phyloP scores from a whole-genome alignment of 2,329 filamentous ascomycete species.

The Scedosporium apiospermum region DNA sequence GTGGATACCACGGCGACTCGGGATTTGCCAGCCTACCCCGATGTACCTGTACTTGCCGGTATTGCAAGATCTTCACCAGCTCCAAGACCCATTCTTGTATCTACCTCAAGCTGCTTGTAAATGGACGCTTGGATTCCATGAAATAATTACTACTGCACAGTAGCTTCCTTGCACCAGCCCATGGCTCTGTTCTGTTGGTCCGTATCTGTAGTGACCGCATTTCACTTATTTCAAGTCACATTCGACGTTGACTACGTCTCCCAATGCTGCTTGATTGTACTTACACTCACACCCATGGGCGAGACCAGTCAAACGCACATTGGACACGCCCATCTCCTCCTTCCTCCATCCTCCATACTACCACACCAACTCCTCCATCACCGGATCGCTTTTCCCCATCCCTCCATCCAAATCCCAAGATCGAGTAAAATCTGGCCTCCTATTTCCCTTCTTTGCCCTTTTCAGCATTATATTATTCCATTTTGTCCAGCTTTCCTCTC shows the following conservation, averaged over 20 bases:
- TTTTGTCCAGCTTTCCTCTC: neutral
- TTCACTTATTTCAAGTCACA: neutral
- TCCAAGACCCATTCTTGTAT: neutral
- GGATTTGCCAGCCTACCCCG: neutral
- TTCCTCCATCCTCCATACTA: neutral
- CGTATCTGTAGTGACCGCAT: neutral
- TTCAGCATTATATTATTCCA: neutral
- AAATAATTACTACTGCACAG: no score
- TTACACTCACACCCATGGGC: no score
- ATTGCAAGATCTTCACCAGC: neutral
- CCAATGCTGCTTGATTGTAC: neutral
- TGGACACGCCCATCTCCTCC: neutral
- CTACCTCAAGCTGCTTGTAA: no score
- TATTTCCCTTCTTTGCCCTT: neutral
- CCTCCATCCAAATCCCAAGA: neutral
- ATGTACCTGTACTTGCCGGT: neutral
- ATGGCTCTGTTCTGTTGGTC: neutral
- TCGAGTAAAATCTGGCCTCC: neutral
- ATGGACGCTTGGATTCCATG: no score
- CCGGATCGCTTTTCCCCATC: neutral
- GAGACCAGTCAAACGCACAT: neutral
- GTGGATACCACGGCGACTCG: neutral
- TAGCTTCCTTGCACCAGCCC: neutral
- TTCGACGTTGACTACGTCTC: neutral
- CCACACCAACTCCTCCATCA: conserved; percentile 4